Conservation (phyloP, 306 rosid species). For the Vigna angularis region DNA sequence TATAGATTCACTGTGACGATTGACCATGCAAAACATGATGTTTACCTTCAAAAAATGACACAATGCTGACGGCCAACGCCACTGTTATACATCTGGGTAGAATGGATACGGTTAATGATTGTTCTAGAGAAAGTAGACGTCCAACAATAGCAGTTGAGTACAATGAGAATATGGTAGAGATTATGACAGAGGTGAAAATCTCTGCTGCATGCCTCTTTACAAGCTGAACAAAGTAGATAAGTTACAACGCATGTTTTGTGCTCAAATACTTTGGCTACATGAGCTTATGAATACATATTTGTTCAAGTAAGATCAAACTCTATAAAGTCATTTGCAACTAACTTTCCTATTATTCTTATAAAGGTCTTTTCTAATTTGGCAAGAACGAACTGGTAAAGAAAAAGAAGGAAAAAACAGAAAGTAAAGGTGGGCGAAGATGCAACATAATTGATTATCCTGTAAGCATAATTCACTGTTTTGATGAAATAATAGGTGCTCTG, state of each 20-base stretch:
- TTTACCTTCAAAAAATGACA: slow-evolving; percentile 83
- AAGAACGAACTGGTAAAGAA: neutral
- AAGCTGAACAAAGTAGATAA: slow-evolving; percentile 59
- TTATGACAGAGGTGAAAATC: slow-evolving; percentile 81
- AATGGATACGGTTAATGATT: slow-evolving; percentile 74
- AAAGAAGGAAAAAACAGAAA: too few species aligned
- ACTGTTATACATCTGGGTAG: slow-evolving; percentile 87
- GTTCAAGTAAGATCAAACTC: slow-evolving; percentile 18
- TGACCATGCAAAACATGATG: neutral
- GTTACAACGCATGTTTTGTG: neutral
- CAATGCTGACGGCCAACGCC: slow-evolving; percentile 85
- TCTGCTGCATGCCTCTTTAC: slow-evolving; percentile 89
- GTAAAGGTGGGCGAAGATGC: too few species aligned
- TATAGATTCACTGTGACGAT: neutral
- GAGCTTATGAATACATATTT: slow-evolving; percentile 3
- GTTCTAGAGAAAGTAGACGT: slow-evolving; percentile 76
- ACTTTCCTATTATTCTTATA: neutral
- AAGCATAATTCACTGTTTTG: too few species aligned
- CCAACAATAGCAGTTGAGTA: slow-evolving; percentile 89
- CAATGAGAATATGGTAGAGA: slow-evolving; percentile 75
- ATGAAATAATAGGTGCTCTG: too few species aligned
- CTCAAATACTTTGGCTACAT: neutral
- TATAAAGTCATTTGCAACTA: neutral
- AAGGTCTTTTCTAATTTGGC: neutral
- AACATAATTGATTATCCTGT: too few species aligned